Evolutionary conservation across 352 stramenopile species (phyloP), one percentile per base, ranked within the genome.

Genomic region (Phytophthora cactorum): DNA sequence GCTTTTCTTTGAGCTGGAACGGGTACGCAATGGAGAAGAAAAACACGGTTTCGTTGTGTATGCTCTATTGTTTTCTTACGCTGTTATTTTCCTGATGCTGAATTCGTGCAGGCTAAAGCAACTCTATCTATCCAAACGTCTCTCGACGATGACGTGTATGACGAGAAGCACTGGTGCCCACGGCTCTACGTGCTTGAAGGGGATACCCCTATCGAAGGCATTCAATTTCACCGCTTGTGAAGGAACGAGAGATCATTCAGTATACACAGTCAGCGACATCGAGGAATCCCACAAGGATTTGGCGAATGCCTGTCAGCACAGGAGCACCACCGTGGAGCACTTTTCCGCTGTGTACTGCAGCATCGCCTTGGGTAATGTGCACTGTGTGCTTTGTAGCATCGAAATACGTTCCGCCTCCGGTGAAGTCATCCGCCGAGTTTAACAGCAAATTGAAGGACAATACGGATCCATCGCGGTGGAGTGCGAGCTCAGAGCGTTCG

Each of bases 381-480:
- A 96, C 59, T 0, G 85, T 96, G 12, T 62, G 67, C 34, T 89
- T 65, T 8, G 79, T 78, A 22, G 78, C 84, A 69, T 97, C 91
- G 62, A 98, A 98, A 59, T 92, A 97, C 14, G 96, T 98, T 38
- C 96, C 96, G 17, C 96, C 96, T 43, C 94, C 96, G 17, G 84
- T 77, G 70, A 98, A 98, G 22, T 97, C 87, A 10, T 73, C 43
- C 0, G 71, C 68, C 5, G 78, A 62, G 70, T 97, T 97, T 7
- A 98, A 75, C 51, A 98, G 54, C 17, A 98, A 70, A 54, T 97
- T 98, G 69, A 98, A 98, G n/a, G 93, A 98, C n/a, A 98, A 64
- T 4, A 97, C 79, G 7, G 93, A 98, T 28, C 94, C 95, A 68
- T 98, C 94, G 17, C 93, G 92, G 67, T 98, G 95, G 59, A 97